These are phyloP conservation scores for Ramaria sp. DNA, from an alignment of 768 basidiomycete species.

Conservation along the genomic window DNA sequence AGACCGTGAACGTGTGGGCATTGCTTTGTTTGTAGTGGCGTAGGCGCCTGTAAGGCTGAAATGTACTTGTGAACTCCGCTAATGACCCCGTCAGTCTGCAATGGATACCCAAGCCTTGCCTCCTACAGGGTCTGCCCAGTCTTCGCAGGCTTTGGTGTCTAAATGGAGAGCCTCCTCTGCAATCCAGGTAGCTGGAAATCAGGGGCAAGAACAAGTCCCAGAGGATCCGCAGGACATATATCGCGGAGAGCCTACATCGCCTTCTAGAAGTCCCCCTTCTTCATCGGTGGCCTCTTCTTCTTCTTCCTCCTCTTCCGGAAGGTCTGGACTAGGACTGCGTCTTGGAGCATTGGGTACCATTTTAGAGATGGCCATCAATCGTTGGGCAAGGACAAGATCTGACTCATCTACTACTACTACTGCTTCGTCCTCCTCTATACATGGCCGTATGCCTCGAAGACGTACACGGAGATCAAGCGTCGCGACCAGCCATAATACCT, in stretches of 20 bases:
- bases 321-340: conserved; percentile 30
- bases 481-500: conserved; percentile 35
- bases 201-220: neutral
- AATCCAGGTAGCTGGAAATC: neutral
- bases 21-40: neutral
- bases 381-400: conserved; percentile 51
- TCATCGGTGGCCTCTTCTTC: conserved; percentile 20
- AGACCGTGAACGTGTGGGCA: conserved; percentile 9
- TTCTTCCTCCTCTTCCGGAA: conserved; percentile 27
- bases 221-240: conserved; percentile 41
- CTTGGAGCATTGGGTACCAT: conserved; percentile 48
- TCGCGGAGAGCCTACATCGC: conserved; percentile 37
- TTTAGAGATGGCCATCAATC: conserved; percentile 59
- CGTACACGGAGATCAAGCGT: conserved; percentile 38
- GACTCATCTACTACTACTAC: conserved; percentile 35
- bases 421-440: conserved; percentile 27
- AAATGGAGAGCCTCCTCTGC: no score
- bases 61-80: neutral
- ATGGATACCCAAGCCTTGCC: no score
- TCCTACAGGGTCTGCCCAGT: neutral
- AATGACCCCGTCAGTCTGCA: neutral
- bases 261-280: conserved; percentile 10
- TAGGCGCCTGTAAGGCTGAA: neutral
- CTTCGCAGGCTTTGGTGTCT: neutral
- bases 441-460: conserved; percentile 27